These are phyloP conservation scores for Leavenworthia alabamica DNA, from an alignment of 345 rosid genomes.

Conservation along the genomic window DNA sequence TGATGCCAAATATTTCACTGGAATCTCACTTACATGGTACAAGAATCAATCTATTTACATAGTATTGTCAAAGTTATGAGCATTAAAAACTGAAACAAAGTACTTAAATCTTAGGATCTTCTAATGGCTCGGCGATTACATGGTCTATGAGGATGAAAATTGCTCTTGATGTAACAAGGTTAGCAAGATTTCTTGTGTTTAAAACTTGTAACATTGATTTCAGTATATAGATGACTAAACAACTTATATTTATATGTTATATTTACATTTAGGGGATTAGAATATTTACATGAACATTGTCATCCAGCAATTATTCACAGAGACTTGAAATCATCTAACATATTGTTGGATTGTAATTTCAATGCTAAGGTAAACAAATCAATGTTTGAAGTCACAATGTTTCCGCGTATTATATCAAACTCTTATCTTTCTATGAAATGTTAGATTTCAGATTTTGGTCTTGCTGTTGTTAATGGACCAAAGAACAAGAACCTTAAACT, in stretches of 20 bases:
- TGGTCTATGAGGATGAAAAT: conserved; percentile 93
- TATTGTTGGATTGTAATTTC: conserved; percentile 76
- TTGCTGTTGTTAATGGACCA: conserved; percentile 67
- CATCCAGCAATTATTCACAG: conserved; percentile 90
- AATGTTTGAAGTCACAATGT: neutral
- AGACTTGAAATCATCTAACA: conserved; percentile 96
- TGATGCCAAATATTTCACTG: conserved; percentile 84
- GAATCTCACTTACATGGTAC: conserved; percentile 90
- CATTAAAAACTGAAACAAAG: neutral
- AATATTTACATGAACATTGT: conserved; percentile 89
- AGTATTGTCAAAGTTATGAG: neutral
- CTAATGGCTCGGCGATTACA: conserved; percentile 62
- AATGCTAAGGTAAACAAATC: conserved; percentile 78
- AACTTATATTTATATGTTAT: neutral
- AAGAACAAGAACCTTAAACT: conserved; percentile 71
- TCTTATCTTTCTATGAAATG: conserved; percentile 1
- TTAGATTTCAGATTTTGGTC: conserved; percentile 96
- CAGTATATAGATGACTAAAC: neutral
- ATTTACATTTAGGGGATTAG: conserved; percentile 70
- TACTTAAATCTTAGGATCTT: conserved; percentile 45
- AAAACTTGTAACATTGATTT: neutral
- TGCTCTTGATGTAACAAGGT: conserved; percentile 89
- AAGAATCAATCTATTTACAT: neutral
- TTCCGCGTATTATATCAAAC: neutral
- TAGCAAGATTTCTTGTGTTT: conserved; percentile 16